Evolutionary conservation across 2,329 filamentous ascomycete species (phyloP).

Genomic region (Reticulascus tulasneorum): DNA sequence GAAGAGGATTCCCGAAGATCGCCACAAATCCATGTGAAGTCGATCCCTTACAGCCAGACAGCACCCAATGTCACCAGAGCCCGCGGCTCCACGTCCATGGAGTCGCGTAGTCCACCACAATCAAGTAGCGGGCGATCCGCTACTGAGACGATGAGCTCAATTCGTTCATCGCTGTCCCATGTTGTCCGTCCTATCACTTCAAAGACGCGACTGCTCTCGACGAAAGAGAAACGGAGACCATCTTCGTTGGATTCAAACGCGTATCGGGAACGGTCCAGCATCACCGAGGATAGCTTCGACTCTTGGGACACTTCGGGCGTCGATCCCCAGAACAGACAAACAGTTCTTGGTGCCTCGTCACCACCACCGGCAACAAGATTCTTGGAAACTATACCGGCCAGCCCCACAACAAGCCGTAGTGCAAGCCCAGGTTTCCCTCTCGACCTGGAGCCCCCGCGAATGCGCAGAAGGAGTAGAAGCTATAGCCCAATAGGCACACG

Average conservation of each 20-base stretch:
- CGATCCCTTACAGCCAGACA: conserved; percentile 48
- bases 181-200: conserved; percentile 53
- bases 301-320: conserved; percentile 71
- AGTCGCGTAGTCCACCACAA: conserved; percentile 36
- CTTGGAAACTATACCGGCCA: conserved; percentile 69
- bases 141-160: conserved; percentile 41
- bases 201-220: conserved; percentile 48
- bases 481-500: conserved; percentile 32
- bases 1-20: conserved; percentile 27
- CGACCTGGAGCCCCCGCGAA: conserved; percentile 49
- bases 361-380: conserved; percentile 43
- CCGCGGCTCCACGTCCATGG: conserved; percentile 25
- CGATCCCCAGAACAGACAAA: conserved; percentile 57
- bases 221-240: conserved; percentile 37
- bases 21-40: conserved; percentile 40
- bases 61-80: conserved; percentile 18
- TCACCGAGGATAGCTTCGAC: conserved; percentile 58
- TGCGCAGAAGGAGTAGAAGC: conserved; percentile 44
- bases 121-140: conserved; percentile 42
- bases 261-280: conserved; percentile 27
- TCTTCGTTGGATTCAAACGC: conserved; percentile 44
- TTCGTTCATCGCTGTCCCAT: conserved; percentile 44
- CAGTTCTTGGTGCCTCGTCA: conserved; percentile 47
- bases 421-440: conserved; percentile 59
- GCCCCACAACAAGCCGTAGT: conserved; percentile 60